These are phyloP conservation scores for Pharnaceum exiguum DNA, from an alignment of 148 eudicot species.

Conservation along the genomic window DNA sequence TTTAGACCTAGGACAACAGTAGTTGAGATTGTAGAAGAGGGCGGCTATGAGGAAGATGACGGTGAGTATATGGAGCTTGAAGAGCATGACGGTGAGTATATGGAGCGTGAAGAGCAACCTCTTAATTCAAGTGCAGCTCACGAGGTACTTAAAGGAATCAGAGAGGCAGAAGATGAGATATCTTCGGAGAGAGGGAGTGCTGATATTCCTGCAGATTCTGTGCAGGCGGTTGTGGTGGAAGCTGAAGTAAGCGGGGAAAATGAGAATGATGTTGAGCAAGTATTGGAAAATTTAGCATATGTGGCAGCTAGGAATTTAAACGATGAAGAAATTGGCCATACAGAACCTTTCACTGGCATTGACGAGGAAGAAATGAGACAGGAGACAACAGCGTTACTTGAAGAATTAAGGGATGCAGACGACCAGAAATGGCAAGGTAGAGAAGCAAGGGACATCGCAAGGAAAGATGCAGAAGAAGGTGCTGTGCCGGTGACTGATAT, in stretches of 20 bases:
- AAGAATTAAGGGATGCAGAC: slow-evolving; percentile 22
- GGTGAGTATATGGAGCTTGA: slow-evolving; percentile 24
- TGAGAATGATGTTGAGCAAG: slow-evolving; percentile 18
- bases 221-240: slow-evolving; percentile 13
- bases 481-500: neutral
- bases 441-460: neutral
- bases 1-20: neutral
- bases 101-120: slow-evolving; percentile 19
- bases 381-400: slow-evolving; percentile 27
- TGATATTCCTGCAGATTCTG: slow-evolving; percentile 9
- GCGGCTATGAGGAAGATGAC: slow-evolving; percentile 34
- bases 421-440: neutral
- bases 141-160: slow-evolving; percentile 20
- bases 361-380: slow-evolving; percentile 17
- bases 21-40: slow-evolving; percentile 22
- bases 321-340: slow-evolving; percentile 4
- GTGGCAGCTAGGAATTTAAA: slow-evolving; percentile 7
- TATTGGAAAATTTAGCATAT: slow-evolving; percentile 13
- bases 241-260: slow-evolving; percentile 22
- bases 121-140: slow-evolving; percentile 5
- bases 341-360: slow-evolving; percentile 2
- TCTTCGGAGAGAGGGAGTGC: slow-evolving; percentile 13
- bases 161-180: slow-evolving; percentile 21
- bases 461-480: slow-evolving; percentile 8
- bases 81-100: slow-evolving; percentile 21